phyloP scores from a whole-genome alignment of 1,284 basidiomycete species.

The Puccinia polysora region DNA sequence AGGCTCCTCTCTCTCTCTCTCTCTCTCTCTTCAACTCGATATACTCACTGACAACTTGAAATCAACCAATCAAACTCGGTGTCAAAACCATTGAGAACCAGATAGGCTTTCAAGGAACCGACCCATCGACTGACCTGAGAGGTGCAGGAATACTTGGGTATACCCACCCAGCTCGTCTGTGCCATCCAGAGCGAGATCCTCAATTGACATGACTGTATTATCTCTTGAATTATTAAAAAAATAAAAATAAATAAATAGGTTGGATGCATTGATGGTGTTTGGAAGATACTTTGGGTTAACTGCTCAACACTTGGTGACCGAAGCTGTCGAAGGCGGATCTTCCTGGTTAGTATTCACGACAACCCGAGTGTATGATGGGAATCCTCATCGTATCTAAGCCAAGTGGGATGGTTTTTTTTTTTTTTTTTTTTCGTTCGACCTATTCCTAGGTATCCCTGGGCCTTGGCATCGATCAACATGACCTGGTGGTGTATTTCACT shows the following conservation, averaged over 20 bases:
- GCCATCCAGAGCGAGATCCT: too few species aligned
- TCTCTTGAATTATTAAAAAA: too few species aligned
- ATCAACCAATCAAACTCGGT: background rate
- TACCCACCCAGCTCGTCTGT: too few species aligned
- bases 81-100: background rate
- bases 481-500: constrained; percentile 38
- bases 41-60: background rate
- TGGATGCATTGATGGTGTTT: constrained; percentile 34
- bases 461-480: constrained; percentile 39
- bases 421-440: too few species aligned
- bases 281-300: constrained; percentile 17
- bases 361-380: too few species aligned
- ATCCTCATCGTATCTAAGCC: too few species aligned
- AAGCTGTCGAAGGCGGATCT: constrained; percentile 22
- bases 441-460: constrained; percentile 44
- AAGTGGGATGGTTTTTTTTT: too few species aligned
- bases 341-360: constrained; percentile 13
- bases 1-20: background rate
- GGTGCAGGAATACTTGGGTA: constrained; percentile 26
- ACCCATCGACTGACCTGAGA: constrained; percentile 32
- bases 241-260: background rate
- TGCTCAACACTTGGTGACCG: constrained; percentile 27
- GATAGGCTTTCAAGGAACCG: constrained; percentile 36
- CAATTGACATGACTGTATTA: too few species aligned
- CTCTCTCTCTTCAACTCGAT: too few species aligned